These are phyloP conservation scores for Aureococcus anophagefferens DNA, from an alignment of 108 stramenopile genomes.

Conservation along the genomic window DNA sequence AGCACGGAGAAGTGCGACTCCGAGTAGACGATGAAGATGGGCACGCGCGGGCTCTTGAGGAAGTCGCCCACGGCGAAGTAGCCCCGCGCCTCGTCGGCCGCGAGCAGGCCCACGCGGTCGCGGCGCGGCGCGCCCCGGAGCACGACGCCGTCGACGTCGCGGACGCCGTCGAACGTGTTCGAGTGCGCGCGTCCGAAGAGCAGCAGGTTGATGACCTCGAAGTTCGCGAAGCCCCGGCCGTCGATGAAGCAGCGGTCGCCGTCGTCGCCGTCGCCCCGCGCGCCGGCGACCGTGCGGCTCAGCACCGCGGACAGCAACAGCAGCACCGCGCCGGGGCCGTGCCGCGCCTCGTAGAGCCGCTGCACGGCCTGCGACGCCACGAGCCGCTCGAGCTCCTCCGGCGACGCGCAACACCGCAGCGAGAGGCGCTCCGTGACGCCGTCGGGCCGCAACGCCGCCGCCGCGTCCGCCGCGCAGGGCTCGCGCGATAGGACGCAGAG, in stretches of 20 bases:
- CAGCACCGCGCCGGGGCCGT: slow-evolving; percentile 14
- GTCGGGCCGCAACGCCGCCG: background rate
- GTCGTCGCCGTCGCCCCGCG: slow-evolving; percentile 12
- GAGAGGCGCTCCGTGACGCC: background rate
- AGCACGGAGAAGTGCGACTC: slow-evolving; percentile 33
- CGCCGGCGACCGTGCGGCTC: slow-evolving; percentile 3
- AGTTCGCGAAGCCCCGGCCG: slow-evolving; percentile 6
- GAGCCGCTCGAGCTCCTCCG: background rate
- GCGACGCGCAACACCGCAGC: background rate
- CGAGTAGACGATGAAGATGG: slow-evolving; percentile 31
- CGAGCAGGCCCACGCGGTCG: slow-evolving; percentile 19
- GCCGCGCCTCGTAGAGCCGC: background rate
- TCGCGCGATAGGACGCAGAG: background rate
- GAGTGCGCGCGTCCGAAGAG: slow-evolving; percentile 20
- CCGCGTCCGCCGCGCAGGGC: background rate
- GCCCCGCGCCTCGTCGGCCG: slow-evolving; percentile 21
- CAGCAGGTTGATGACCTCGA: slow-evolving; percentile 29
- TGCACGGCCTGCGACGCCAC: background rate
- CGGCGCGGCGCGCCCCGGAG: slow-evolving; percentile 16
- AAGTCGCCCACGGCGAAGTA: slow-evolving; percentile 15
- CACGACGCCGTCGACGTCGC: slow-evolving; percentile 9
- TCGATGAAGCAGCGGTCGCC: slow-evolving; percentile 6
- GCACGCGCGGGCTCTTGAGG: slow-evolving; percentile 23
- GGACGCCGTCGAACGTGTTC: slow-evolving; percentile 23
- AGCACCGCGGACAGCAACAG: slow-evolving; percentile 13